phyloP scores from a whole-genome alignment of 495 filamentous ascomycete genomes.

The Annulohypoxylon nitens region DNA sequence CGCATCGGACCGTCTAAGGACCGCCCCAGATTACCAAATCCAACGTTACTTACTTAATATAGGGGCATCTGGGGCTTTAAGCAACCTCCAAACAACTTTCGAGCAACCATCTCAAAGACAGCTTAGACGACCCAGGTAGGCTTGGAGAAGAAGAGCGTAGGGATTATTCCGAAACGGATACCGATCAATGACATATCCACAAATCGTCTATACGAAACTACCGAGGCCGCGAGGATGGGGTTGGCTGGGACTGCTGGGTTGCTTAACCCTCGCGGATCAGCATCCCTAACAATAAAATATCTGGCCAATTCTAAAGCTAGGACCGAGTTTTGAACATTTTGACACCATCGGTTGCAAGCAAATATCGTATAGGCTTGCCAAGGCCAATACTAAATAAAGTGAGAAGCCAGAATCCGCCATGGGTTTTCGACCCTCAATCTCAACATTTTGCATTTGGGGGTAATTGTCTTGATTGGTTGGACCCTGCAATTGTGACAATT shows the following conservation, averaged over 20 bases:
- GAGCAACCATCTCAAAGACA: neutral
- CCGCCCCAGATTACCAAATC: neutral
- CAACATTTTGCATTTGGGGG: neutral
- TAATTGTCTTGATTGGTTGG: neutral
- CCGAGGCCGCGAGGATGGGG: neutral
- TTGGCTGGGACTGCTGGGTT: neutral
- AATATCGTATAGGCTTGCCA: too few relatives aligned
- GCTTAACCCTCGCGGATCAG: neutral
- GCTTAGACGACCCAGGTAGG: neutral
- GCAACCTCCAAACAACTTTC: neutral
- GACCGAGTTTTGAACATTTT: neutral
- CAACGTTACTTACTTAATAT: conserved; percentile 21
- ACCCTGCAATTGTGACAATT: neutral
- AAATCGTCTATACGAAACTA: conserved; percentile 10
- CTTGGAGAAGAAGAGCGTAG: neutral
- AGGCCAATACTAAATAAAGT: too few relatives aligned
- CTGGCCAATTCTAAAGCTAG: neutral
- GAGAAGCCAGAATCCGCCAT: too few relatives aligned
- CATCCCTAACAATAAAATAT: conserved; percentile 4
- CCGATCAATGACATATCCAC: conserved; percentile 8
- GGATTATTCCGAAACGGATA: conserved; percentile 1
- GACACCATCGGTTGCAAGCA: too few relatives aligned
- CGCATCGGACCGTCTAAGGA: conserved; percentile 21
- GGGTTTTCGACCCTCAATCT: too few relatives aligned
- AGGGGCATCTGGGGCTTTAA: neutral